phyloP scores from a whole-genome alignment of 2,329 filamentous ascomycete genomes.

The Apiospora marii region DNA sequence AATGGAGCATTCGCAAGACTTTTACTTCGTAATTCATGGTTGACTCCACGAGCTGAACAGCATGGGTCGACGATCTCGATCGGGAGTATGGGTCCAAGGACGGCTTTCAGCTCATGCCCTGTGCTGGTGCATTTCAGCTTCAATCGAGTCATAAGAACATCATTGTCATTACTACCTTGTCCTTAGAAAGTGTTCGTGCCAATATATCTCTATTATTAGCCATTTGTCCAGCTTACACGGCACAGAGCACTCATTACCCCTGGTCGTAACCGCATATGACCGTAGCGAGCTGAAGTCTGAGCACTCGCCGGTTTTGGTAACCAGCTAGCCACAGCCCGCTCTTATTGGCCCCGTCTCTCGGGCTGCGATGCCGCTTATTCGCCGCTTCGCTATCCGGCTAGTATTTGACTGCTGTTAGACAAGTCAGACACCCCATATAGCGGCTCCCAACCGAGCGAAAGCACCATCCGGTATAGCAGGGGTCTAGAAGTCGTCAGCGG shows the following conservation, averaged over 20 bases:
- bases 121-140: background rate
- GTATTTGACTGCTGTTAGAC: background rate
- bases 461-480: background rate
- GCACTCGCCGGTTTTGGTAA: background rate
- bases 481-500: background rate
- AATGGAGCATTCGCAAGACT: background rate
- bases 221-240: background rate
- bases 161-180: background rate
- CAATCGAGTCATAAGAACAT: background rate
- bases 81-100: background rate
- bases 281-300: background rate
- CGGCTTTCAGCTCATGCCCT: background rate
- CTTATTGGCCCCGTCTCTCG: background rate
- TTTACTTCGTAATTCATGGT: background rate
- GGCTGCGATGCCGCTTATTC: background rate
- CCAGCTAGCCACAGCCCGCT: background rate
- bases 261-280: background rate
- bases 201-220: background rate
- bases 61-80: background rate
- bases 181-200: background rate
- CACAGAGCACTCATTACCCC: background rate
- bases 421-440: background rate
- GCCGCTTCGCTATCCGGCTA: background rate
- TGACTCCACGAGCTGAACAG: background rate
- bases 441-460: slow-evolving; percentile 1